Conservation (phyloP, 805 yeast species). For the Lipomyces yamadae region DNA sequence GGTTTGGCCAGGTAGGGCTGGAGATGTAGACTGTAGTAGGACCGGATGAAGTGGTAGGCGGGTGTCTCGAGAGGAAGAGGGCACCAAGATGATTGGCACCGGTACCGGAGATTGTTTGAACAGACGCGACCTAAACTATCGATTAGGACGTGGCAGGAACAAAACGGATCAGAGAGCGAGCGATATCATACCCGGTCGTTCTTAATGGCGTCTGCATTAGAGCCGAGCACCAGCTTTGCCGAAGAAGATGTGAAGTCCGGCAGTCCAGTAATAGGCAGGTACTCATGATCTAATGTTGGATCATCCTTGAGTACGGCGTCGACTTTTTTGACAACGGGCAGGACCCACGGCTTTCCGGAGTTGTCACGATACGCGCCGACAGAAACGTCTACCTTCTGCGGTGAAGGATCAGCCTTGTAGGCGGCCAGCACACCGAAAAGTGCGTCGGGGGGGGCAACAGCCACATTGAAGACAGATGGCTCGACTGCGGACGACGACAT, state of each 20-base stretch:
- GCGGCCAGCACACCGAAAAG: conserved; percentile 41
- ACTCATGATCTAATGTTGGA: conserved; percentile 79
- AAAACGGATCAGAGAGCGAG: background rate
- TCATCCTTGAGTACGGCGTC: conserved; percentile 69
- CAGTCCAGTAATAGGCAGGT: conserved; percentile 80
- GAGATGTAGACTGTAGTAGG: conserved; percentile 68
- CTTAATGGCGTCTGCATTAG: conserved; percentile 56
- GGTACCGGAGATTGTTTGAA: conserved; percentile 84
- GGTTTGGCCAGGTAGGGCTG: conserved; percentile 98
- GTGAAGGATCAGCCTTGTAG: conserved; percentile 45
- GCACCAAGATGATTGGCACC: conserved; percentile 92
- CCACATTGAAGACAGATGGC: conserved; percentile 36
- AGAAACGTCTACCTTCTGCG: conserved; percentile 79
- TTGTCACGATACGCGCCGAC: conserved; percentile 81
- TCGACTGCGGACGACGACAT: conserved; percentile 13
- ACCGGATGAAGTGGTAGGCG: conserved; percentile 44
- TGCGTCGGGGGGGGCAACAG: conserved; percentile 42
- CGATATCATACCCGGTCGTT: conserved; percentile 22
- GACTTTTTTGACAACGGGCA: conserved; percentile 71
- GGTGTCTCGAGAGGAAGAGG: conserved; percentile 56
- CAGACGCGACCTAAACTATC: conserved; percentile 52
- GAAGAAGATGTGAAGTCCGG: conserved; percentile 70
- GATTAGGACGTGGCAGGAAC: background rate
- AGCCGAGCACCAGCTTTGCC: conserved; percentile 70
- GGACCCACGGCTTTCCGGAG: conserved; percentile 70